Percentiles rank a stretch among this genome's conserved stretches.
Evolutionary conservation across 2,329 filamentous ascomycete genomes (phyloP).

Genomic region (Fusarium fracticaudum): DNA sequence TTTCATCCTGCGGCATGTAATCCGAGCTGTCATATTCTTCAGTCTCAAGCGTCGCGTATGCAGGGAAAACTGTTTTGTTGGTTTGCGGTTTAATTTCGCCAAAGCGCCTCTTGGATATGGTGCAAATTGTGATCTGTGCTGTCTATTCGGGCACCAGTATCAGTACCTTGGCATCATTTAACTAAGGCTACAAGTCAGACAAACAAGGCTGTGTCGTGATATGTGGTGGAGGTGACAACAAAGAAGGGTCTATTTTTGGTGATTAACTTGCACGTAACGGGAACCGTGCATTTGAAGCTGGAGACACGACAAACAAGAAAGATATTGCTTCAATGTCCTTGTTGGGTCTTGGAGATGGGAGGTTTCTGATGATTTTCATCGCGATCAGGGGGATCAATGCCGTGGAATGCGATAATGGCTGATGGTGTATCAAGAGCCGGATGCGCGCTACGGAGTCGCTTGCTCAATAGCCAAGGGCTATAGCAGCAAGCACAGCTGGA

Average conservation of each 20-base stretch:
- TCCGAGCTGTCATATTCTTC: not conserved
- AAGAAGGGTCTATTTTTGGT: not conserved
- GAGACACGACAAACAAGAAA: not conserved
- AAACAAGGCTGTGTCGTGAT: constrained; percentile 17
- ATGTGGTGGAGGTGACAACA: not conserved
- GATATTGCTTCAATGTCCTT: not conserved
- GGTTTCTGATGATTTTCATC: not conserved
- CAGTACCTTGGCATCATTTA: not conserved
- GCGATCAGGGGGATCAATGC: not conserved
- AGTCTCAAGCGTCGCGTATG: not conserved
- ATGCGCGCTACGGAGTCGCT: not conserved
- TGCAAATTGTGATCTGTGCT: not conserved
- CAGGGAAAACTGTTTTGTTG: not conserved
- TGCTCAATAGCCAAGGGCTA: not conserved
- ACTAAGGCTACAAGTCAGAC: not conserved
- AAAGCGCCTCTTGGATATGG: not conserved
- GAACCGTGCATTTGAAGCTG: no score
- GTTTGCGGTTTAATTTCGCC: not conserved
- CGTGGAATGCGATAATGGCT: not conserved
- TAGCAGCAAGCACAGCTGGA: not conserved
- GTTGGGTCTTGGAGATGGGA: not conserved
- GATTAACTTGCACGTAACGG: not conserved
- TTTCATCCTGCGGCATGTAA: not conserved
- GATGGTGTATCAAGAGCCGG: not conserved
- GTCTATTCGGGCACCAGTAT: not conserved